Conservation (phyloP, 1,139 yeast genomes). For the Geotrichum australiense region DNA sequence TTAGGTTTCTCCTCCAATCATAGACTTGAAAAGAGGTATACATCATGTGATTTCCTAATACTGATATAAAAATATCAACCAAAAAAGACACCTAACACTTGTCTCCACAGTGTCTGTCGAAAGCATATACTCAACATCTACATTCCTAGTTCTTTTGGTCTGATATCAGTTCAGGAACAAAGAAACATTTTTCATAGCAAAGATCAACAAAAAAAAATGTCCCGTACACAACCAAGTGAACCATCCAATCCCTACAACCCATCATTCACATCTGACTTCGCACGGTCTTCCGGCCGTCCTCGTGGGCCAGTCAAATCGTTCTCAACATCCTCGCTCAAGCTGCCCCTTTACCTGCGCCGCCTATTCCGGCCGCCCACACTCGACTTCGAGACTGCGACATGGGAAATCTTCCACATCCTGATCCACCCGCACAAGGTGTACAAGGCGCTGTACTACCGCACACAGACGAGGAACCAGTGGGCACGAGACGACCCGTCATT, state of each 20-base stretch:
- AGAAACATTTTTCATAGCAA: too few relatives aligned
- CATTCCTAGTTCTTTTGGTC: too few relatives aligned
- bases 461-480: slow-evolving; percentile 63
- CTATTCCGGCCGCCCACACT: slow-evolving; percentile 70
- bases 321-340: slow-evolving; percentile 9
- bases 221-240: background rate
- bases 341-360: slow-evolving; percentile 32
- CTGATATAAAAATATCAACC: too few relatives aligned
- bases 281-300: slow-evolving; percentile 12
- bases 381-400: slow-evolving; percentile 85
- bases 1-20: too few relatives aligned
- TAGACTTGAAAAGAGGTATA: too few relatives aligned
- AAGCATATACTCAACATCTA: too few relatives aligned
- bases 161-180: too few relatives aligned
- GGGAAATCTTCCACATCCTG: slow-evolving; percentile 78
- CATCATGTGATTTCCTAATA: too few relatives aligned
- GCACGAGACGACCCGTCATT: slow-evolving; percentile 91
- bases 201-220: too few relatives aligned
- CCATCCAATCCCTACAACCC: slow-evolving; percentile 3
- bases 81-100: too few relatives aligned
- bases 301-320: slow-evolving; percentile 9
- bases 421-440: slow-evolving; percentile 76
- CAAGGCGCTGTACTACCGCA: slow-evolving; percentile 72
- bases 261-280: slow-evolving; percentile 2
- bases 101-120: too few relatives aligned